phyloP scores from a whole-genome alignment of 2,329 filamentous ascomycete species.

The Ilyonectria sp. region DNA sequence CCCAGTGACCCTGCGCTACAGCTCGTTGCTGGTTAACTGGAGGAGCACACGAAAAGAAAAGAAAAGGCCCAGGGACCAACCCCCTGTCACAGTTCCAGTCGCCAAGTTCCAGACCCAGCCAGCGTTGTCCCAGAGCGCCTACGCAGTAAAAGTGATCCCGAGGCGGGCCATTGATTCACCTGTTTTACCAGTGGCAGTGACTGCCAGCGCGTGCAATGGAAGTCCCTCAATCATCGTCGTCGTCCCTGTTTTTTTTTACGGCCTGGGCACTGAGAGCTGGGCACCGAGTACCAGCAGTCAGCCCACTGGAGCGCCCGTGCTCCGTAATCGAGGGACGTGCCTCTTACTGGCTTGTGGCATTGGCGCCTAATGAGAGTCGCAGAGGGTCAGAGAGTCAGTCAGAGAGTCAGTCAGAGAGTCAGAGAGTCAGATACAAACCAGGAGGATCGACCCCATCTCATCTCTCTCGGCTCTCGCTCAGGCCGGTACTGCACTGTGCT shows the following conservation, averaged over 20 bases:
- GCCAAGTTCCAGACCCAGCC: constrained; percentile 4
- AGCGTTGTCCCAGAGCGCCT: not conserved
- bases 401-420: not conserved
- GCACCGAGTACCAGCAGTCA: not conserved
- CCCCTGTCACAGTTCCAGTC: constrained; percentile 9
- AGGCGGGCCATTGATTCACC: not conserved
- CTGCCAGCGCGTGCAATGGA: not conserved
- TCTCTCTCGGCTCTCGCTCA: not conserved
- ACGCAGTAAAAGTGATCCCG: not conserved
- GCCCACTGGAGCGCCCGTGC: not conserved
- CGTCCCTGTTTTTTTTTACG: not conserved
- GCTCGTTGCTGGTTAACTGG: constrained; percentile 1
- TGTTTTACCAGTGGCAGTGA: not conserved
- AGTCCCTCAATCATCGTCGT: not conserved
- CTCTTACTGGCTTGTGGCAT: not conserved
- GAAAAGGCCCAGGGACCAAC: not conserved
- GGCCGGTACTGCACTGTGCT: not conserved
- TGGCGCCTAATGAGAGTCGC: constrained; percentile 1
- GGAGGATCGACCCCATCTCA: constrained; percentile 1
- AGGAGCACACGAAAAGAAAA: not conserved
- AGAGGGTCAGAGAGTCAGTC: not conserved
- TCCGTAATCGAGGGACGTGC: constrained; percentile 3
- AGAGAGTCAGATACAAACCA: not conserved
- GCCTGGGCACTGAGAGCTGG: not conserved
- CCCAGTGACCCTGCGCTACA: not conserved